Conservation (phyloP, 2,329 filamentous ascomycete species). For the Claviceps fusiformis region DNA sequence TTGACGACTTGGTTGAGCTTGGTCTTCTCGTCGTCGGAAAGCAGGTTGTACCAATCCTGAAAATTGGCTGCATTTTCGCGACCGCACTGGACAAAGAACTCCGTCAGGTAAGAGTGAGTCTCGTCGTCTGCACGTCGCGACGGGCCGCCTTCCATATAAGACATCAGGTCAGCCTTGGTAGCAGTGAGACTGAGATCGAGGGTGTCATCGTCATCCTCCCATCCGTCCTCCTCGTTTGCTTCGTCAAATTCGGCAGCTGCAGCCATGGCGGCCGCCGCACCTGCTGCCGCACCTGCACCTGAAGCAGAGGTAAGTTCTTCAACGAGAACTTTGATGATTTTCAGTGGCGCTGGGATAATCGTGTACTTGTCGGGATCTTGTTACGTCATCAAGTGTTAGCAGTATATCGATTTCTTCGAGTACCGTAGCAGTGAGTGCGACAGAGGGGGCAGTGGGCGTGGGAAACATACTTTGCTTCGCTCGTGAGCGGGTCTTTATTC, state of each 20-base stretch:
- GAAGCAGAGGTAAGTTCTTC: slow-evolving; percentile 79
- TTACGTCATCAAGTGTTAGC: not conserved
- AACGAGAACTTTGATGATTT: slow-evolving; percentile 91
- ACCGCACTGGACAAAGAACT: slow-evolving; percentile 59
- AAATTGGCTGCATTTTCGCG: slow-evolving; percentile 44
- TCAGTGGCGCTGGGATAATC: slow-evolving; percentile 72
- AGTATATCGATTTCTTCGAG: no score
- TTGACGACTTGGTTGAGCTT: slow-evolving; percentile 41
- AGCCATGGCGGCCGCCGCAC: slow-evolving; percentile 48
- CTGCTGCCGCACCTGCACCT: slow-evolving; percentile 46
- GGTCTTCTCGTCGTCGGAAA: slow-evolving; percentile 40
- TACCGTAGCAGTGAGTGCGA: not conserved
- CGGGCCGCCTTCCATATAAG: slow-evolving; percentile 47
- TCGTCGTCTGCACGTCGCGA: slow-evolving; percentile 71
- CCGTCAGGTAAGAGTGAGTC: slow-evolving; percentile 69
- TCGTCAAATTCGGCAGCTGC: slow-evolving; percentile 42
- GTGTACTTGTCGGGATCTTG: slow-evolving; percentile 80
- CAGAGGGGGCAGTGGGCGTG: not conserved
- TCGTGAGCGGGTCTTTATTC: slow-evolving; percentile 89
- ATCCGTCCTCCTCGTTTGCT: slow-evolving; percentile 66
- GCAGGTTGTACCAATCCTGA: slow-evolving; percentile 40
- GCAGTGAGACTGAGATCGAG: slow-evolving; percentile 61
- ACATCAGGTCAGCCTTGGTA: slow-evolving; percentile 69
- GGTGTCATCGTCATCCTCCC: slow-evolving; percentile 73
- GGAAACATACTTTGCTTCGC: slow-evolving; percentile 57